These are phyloP conservation scores for Lipomyces yamanashiensis DNA, from an alignment of 805 yeast genomes.

Conservation along the genomic window DNA sequence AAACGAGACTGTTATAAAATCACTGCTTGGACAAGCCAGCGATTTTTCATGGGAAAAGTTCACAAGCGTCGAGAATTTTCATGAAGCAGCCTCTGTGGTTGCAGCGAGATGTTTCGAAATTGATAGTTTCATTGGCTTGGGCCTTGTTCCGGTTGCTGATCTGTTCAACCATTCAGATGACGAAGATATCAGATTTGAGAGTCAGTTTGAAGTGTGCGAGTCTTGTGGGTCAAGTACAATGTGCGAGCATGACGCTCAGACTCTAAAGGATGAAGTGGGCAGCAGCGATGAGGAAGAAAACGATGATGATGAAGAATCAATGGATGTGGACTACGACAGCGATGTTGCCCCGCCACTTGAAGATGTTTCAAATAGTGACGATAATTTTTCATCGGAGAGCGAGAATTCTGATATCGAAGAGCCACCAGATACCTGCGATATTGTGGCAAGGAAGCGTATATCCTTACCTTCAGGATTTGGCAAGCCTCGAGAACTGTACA, in stretches of 20 bases:
- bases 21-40: conserved; percentile 1
- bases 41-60: neutral
- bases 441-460: conserved; percentile 55
- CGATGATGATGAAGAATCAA: conserved; percentile 39
- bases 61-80: conserved; percentile 42
- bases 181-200: conserved; percentile 69
- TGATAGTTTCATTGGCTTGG: conserved; percentile 73
- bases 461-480: conserved; percentile 24
- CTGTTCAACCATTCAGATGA: conserved; percentile 73
- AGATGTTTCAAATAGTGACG: neutral
- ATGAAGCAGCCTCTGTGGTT: conserved; percentile 61
- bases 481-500: conserved; percentile 66
- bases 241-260: conserved; percentile 41
- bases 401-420: conserved; percentile 3
- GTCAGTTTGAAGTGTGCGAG: conserved; percentile 57
- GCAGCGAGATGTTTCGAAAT: conserved; percentile 82
- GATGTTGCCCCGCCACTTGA: conserved; percentile 33
- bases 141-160: conserved; percentile 90
- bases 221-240: conserved; percentile 45
- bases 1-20: conserved; percentile 16
- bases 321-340: conserved; percentile 38
- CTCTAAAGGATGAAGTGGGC: conserved; percentile 42
- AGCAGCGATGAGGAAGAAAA: conserved; percentile 40
- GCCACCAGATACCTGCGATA: conserved; percentile 64
- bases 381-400: neutral